Conservation (phyloP, 352 stramenopile species). For the Pythium graminicola region DNA sequence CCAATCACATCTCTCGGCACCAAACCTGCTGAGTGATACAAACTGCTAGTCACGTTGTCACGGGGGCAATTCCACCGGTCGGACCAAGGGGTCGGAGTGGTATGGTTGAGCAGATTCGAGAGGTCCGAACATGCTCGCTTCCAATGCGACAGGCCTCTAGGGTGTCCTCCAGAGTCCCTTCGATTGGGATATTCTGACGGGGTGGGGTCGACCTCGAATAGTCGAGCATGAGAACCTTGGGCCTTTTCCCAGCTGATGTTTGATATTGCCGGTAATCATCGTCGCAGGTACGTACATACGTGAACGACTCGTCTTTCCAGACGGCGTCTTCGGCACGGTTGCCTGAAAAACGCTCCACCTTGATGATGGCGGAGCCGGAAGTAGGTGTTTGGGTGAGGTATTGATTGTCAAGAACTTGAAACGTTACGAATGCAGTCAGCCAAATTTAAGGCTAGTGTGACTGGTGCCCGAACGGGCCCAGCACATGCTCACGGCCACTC, state of each 20-base stretch:
- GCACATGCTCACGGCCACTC: background rate
- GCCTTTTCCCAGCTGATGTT: constrained; percentile 1
- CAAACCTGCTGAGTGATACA: too few species aligned
- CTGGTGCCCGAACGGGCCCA: constrained; percentile 1
- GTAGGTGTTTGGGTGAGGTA: background rate
- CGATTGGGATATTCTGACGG: too few species aligned
- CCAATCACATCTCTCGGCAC: too few species aligned
- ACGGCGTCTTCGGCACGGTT: background rate
- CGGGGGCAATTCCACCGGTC: too few species aligned
- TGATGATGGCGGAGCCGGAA: background rate
- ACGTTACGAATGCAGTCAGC: background rate
- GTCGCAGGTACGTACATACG: background rate
- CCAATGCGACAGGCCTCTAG: too few species aligned
- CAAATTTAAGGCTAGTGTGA: background rate
- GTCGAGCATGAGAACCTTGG: background rate
- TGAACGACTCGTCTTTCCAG: constrained; percentile 7
- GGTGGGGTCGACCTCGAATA: background rate
- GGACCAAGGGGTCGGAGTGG: too few species aligned
- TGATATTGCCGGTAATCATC: background rate
- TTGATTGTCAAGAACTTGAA: background rate
- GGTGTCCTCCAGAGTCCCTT: too few species aligned
- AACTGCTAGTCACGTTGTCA: too few species aligned
- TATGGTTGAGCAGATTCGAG: too few species aligned
- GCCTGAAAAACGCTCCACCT: background rate
- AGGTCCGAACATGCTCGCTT: too few species aligned